phyloP scores from a whole-genome alignment of 345 rosid species.

The Salix udensis region DNA sequence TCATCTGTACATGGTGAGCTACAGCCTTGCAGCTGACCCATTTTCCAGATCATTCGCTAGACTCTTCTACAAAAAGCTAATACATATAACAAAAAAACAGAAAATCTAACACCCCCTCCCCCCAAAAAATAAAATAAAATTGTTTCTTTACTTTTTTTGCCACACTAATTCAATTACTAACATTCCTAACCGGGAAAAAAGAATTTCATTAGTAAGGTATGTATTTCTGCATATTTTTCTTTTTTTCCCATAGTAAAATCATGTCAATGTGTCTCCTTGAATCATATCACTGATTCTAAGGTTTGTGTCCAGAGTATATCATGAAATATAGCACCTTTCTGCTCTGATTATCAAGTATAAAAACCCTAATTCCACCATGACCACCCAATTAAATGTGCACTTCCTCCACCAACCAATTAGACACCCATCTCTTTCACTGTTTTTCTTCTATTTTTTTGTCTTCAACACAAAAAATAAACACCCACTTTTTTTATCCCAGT shows the following conservation, averaged over 20 bases:
- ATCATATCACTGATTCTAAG: not conserved
- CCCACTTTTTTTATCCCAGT: not conserved
- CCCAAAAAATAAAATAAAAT: not conserved
- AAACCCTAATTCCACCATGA: not conserved
- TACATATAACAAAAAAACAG: not conserved
- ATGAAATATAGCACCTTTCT: not conserved
- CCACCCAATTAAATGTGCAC: not conserved
- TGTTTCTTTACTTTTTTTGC: not conserved
- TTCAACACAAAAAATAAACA: not conserved
- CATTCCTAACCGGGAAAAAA: not conserved
- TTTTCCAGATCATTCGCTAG: not conserved
- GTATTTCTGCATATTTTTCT: not conserved
- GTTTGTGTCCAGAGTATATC: not conserved
- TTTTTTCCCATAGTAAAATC: not conserved
- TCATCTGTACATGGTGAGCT: not conserved
- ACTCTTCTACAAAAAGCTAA: not conserved
- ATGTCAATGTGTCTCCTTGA: not conserved
- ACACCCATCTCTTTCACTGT: not conserved
- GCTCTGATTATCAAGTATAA: not conserved
- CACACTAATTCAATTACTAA: not conserved
- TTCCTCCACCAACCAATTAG: not conserved
- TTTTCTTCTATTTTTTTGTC: not conserved
- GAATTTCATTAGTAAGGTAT: not conserved
- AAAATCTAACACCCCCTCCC: not conserved
- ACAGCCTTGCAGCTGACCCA: not conserved